Base-by-base conservation (phyloP, 176 grass and related monocot species). In the Metroxylon sagu region DNA sequence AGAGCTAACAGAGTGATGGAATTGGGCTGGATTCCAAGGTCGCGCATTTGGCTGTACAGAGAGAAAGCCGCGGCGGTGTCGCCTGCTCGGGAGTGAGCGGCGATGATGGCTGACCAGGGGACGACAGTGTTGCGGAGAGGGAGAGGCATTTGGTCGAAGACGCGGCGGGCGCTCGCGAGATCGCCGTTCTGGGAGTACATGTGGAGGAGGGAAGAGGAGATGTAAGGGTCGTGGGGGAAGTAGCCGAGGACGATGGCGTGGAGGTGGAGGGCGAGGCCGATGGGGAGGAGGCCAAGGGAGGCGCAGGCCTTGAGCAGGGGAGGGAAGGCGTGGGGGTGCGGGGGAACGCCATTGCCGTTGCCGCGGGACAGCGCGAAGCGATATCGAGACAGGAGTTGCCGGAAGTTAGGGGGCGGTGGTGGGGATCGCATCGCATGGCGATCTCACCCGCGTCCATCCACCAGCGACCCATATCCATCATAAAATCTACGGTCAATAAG, bases 201-300 rank as follows among this genome's bases (percentile, higher is more conserved):
- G 59, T 62, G 70, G 58, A 72, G 58, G 59, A 72, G n/a, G 12
- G 70, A 72, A 28, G 70, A 54, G 70, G 59, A 31, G 58, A 72
- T 27, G 26, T 25, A 72, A 5, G 28, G 58, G 50, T 48, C 68
- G 55, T 21, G 14, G 39, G 68, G 43, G 43, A 19, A 26, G 28
- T 53, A 49, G 5, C 70, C 70, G 6, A 72, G 29, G 28, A 72
- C 49, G 50, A 72, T 5, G 28, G 70, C 59, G 18, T 62, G 70
- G 49, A 30, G 49, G 18, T 72, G 70, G 19, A 72, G 59, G 29
- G 50, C 25, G 14, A 54, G 50, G 28, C 48, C 57, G 49, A 62
- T 28, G 27, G 52, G 70, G 15, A 35, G 12, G 50, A 62, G 27
- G 18, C 27, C 58, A 18, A 28, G 14, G 27, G 65, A 55, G 57